Evolutionary conservation across 2,329 filamentous ascomycete genomes (phyloP), one percentile per base, ranked within the genome.

Genomic region (Helminthosporium solani): DNA sequence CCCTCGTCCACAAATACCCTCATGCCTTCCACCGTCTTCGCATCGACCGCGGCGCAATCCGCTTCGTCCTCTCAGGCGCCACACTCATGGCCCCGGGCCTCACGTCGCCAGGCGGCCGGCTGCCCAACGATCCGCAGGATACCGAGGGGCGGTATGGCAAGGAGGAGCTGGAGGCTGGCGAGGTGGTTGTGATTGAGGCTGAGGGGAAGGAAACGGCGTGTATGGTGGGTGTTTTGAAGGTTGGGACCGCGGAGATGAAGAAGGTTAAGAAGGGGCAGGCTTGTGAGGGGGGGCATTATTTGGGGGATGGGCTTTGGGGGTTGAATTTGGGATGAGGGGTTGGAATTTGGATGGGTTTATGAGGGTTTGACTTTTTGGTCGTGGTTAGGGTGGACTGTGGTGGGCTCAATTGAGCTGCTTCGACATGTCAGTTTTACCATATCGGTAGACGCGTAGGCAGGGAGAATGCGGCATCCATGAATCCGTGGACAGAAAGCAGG

Each of bases 1-100:
- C 82, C 38, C 84, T 97, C 61, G 84, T 99, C 30, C 94, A 99
- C 78, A 82, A 86, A 59, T 97, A 92, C 75, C 94, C 94, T 8
- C 76, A 83, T 57, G 87, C 84, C 48, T 92, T 99, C 70, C 85
- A 88, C 15, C 86, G 83, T 42, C 79, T 99, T 47, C 86, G 91
- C 48, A 95, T 97, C 70, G 94, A 99, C 72, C 84, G 94, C 40
- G 94, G 94, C 52, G 94, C 94, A 4, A 97, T 99, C 65, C 88
- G 94, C 50, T 99, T 99, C 74, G 92, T 99, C 20, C 82, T 99
- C 1, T 88, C 85, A 1, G 94, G 94, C 35, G 94, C 94, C 1
- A 90, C 92, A 12, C 84, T 99, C 53, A 99, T 99, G 94, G 92
- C 90, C 1, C 94, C 94, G 0, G 94, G 94, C 0, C 72, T 99